Evolutionary conservation across 2,329 filamentous ascomycete genomes (phyloP), one percentile per base, ranked within the genome.

Genomic region (Didymosphaeria variabile): DNA sequence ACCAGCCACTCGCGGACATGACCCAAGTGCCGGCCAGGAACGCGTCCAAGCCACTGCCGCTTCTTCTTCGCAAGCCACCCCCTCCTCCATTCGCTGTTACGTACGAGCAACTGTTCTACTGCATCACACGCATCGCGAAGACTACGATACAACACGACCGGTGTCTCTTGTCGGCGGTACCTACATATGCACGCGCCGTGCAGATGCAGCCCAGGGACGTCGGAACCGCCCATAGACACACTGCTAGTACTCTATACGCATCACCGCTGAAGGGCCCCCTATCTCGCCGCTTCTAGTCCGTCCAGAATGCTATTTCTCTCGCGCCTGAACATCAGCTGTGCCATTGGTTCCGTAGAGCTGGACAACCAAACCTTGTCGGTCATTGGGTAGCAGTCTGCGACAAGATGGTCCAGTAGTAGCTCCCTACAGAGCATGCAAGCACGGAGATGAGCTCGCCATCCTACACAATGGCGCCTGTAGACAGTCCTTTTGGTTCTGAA

Each of bases 71-170:
- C 51, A 31, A 55, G 44, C 55, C 51, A 49, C 29, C 54, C 53
- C 52, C 52, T 38, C 23, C 53, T 55, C 34, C 55, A 38, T 44
- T 26, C 58, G 42, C 29, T 56, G 58, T 68, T 68, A 68, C 66
- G 66, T 68, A 67, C 66, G 32, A 64, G 55, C 58, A 67, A 67
- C 66, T 59, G 57, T 59, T 19, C 3, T 51, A 23, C 36, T 46
- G 53, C 38, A 63, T 63, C 63, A 59, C 65, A 61, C 60, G 62
- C 42, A 51, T 38, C 23, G 34, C 45, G 42, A 50, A 40, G 26
- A 29, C 26, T 17, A 9, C 36, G 36, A 47, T 23, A 47, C 45
- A 23, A 47, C 45, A 47, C 45, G 19, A 13, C 21, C 45, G 8
- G 21, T 23, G 8, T 47, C 26, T 29, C 49, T 19, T 19, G 31